Evolutionary conservation across 2,329 filamentous ascomycete species (phyloP).

Genomic region (Aspergillus thermomutatus): DNA sequence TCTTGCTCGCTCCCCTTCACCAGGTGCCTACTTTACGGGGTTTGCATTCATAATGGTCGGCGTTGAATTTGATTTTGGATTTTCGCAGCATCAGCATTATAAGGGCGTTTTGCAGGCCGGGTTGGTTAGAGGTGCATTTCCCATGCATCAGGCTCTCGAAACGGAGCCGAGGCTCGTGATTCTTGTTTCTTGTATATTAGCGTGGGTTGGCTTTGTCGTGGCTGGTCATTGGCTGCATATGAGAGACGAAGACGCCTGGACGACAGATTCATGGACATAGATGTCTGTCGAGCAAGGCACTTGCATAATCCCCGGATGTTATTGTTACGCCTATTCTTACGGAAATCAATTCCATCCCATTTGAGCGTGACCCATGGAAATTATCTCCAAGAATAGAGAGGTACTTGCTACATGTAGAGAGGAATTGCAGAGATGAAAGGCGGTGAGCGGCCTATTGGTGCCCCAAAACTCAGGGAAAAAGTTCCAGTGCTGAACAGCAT

Average conservation of each 20-base stretch:
- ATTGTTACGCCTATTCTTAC: slow-evolving; percentile 15
- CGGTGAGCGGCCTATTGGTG: slow-evolving; percentile 6
- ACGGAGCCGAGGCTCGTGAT: slow-evolving; percentile 20
- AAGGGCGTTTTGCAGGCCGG: slow-evolving; percentile 20
- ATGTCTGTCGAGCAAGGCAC: slow-evolving; percentile 11
- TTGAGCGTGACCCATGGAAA: too few relatives aligned
- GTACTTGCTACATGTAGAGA: not conserved
- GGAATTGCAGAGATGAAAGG: not conserved
- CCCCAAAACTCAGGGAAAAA: slow-evolving; percentile 4
- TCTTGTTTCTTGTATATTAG: slow-evolving; percentile 38
- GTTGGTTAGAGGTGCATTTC: slow-evolving; percentile 25
- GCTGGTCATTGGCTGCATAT: slow-evolving; percentile 15
- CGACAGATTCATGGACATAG: slow-evolving; percentile 20
- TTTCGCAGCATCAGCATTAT: slow-evolving; percentile 23
- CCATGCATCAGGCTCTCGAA: slow-evolving; percentile 22
- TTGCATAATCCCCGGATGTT: slow-evolving; percentile 13
- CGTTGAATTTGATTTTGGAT: slow-evolving; percentile 14
- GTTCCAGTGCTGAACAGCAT: not conserved
- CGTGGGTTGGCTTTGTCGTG: slow-evolving; percentile 23
- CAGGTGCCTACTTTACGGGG: slow-evolving; percentile 4
- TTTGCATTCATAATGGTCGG: slow-evolving; percentile 15
- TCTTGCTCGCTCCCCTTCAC: slow-evolving; percentile 1
- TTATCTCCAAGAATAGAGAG: too few relatives aligned
- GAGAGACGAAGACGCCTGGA: slow-evolving; percentile 15
- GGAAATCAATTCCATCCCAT: not conserved